Percentiles rank a stretch among this genome's conserved stretches.
Evolutionary conservation across 1,284 basidiomycete species (phyloP).

Genomic region (Schizophyllum commune): DNA sequence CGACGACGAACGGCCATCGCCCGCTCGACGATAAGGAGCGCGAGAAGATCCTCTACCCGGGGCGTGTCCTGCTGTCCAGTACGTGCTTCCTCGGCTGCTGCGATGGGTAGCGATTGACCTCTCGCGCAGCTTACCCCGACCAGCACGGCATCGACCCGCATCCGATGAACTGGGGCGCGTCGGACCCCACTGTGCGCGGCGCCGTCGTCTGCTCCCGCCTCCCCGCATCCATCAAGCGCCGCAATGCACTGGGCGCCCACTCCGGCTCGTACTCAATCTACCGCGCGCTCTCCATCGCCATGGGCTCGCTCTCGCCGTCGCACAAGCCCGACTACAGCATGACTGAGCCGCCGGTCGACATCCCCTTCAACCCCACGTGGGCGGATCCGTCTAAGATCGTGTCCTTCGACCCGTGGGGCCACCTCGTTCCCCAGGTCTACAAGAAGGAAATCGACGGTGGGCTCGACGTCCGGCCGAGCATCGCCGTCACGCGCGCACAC

Average conservation of each 20-base stretch:
- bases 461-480: constrained; percentile 82
- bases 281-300: constrained; percentile 84
- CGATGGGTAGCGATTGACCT: background rate
- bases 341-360: constrained; percentile 84
- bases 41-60: constrained; percentile 69
- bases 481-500: constrained; percentile 84
- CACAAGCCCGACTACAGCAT: constrained; percentile 84
- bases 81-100: constrained; percentile 20
- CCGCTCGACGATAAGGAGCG: constrained; percentile 49
- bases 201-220: constrained; percentile 89
- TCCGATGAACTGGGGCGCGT: constrained; percentile 78
- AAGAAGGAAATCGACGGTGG: constrained; percentile 54
- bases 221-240: constrained; percentile 76
- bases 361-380: constrained; percentile 82
- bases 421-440: constrained; percentile 80
- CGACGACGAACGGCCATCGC: background rate
- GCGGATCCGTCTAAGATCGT: constrained; percentile 81
- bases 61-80: constrained; percentile 78
- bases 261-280: constrained; percentile 94
- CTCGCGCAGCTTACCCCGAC: constrained; percentile 33
- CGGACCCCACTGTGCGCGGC: constrained; percentile 62
- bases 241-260: constrained; percentile 93
- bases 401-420: constrained; percentile 92
- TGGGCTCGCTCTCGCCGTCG: constrained; percentile 80
- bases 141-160: constrained; percentile 57